These are phyloP conservation scores for Sanghuangporus weigelae DNA, from an alignment of 1,284 basidiomycete genomes.

Conservation along the genomic window DNA sequence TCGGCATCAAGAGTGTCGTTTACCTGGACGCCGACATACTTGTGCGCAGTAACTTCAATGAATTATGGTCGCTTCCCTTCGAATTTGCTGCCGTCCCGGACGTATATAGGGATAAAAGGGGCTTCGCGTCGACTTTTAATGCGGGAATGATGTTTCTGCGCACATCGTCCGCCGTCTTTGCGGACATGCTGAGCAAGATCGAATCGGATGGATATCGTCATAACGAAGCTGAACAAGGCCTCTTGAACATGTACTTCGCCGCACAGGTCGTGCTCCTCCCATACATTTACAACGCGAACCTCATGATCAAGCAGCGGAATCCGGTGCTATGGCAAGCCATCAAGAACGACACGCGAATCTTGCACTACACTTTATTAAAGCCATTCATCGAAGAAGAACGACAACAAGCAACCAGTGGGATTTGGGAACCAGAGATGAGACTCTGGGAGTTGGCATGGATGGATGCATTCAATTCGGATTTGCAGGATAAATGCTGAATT, in stretches of 20 bases:
- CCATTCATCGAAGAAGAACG: conserved; percentile 27
- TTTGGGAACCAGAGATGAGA: conserved; percentile 6
- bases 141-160: conserved; percentile 37
- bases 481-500: too few species aligned
- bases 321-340: conserved; percentile 32
- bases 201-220: conserved; percentile 32
- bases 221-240: conserved; percentile 38
- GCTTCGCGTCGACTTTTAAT: conserved; percentile 37
- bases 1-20: conserved; percentile 29
- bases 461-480: not conserved
- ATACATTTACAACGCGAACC: conserved; percentile 41
- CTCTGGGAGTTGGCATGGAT: not conserved
- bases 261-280: conserved; percentile 34
- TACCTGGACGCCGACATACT: conserved; percentile 43
- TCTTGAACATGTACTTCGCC: conserved; percentile 39
- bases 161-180: conserved; percentile 29
- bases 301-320: conserved; percentile 35
- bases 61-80: conserved; percentile 39
- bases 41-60: conserved; percentile 37
- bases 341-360: conserved; percentile 29
- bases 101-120: conserved; percentile 30
- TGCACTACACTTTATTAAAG: conserved; percentile 39
- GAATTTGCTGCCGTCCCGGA: conserved; percentile 40
- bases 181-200: conserved; percentile 33
- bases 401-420: not conserved